Base-by-base conservation (phyloP, 2,329 filamentous ascomycete species). In the Talaromyces sp. region DNA sequence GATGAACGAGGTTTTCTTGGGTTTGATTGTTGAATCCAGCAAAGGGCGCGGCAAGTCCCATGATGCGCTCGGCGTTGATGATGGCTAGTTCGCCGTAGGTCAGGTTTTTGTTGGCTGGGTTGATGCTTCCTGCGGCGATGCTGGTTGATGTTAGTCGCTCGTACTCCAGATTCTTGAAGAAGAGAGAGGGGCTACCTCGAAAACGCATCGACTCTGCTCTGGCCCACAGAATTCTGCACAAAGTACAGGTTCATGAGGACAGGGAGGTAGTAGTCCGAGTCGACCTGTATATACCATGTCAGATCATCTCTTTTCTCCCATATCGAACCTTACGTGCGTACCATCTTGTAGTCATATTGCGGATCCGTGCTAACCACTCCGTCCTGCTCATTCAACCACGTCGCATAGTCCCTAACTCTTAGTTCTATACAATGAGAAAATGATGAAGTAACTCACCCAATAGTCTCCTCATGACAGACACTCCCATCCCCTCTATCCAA, bases 401-500 rank as follows among this genome's bases (percentile, higher is more conserved):
- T 87, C 0, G 85, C 83, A 66, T 88, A 88, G 66, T 88, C 86
- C 4, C 80, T 74, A 9, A n/a, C 17, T 11, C 12, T 38, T 61
- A 48, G 57, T 24, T 10, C 52, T 19, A 31, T 50, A 14, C 6
- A 17, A 54, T 21, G 62, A 43, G 10, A 31, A 8, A 35, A 3
- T 6, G 6, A 21, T 32, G 8, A 11, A 11, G 10, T 11, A 24
- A 56, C 63, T 58, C 29, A 74, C 72, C 81, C 85, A 63, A 88
- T 83, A 0, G 83, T 85, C 67, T 88, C 86, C 67, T 88, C 85
- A 63, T 88, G 86, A 54, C 83, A 86, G 1, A 83, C 83, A 17
- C 78, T 84, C 0, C 86, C 85, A 65, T 87, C 84, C 0, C 77
- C 82, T 3, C 76, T 74, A 63, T 88, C 83, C 54, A 88, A 77